A percentile compares a stretch with the other conserved stretches of the same genome.
These are phyloP conservation scores for Xylaria palmicola DNA, from an alignment of 495 filamentous ascomycete species.

Conservation along the genomic window DNA sequence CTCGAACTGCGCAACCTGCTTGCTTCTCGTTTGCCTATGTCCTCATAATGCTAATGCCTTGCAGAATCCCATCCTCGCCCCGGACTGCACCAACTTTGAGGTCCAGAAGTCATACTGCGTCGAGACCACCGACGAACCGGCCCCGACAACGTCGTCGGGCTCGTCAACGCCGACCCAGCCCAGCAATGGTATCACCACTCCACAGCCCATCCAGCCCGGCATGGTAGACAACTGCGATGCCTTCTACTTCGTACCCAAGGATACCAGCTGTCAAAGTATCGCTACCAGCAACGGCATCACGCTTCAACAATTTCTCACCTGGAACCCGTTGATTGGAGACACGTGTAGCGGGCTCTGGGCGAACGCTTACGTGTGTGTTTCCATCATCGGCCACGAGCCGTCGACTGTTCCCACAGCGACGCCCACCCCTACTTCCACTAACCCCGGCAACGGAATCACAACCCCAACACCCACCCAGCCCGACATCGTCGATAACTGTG, in stretches of 20 bases:
- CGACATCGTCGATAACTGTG: slow-evolving; percentile 39
- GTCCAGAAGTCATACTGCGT: slow-evolving; percentile 5
- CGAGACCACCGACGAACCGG: slow-evolving; percentile 5
- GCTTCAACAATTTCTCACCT: background rate
- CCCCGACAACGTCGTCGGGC: background rate
- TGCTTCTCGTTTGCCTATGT: background rate
- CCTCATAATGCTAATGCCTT: background rate
- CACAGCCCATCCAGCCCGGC: slow-evolving; percentile 26
- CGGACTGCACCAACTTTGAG: background rate
- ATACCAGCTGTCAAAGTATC: background rate
- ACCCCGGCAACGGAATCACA: slow-evolving; percentile 6
- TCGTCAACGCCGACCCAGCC: slow-evolving; percentile 5
- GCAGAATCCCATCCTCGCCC: background rate
- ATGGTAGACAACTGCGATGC: slow-evolving; percentile 18
- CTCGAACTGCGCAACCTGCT: background rate
- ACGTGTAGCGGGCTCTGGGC: slow-evolving; percentile 8
- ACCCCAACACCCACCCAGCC: slow-evolving; percentile 36
- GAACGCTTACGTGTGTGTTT: slow-evolving; percentile 5
- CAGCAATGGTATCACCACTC: slow-evolving; percentile 19
- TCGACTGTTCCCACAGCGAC: background rate
- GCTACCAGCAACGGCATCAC: background rate
- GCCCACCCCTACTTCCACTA: slow-evolving; percentile 11
- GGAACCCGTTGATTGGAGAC: background rate
- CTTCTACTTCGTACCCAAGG: slow-evolving; percentile 18
- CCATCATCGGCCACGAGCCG: slow-evolving; percentile 4